phyloP scores from a whole-genome alignment of 2,329 filamentous ascomycete genomes.

The Sporothrix phasma region DNA sequence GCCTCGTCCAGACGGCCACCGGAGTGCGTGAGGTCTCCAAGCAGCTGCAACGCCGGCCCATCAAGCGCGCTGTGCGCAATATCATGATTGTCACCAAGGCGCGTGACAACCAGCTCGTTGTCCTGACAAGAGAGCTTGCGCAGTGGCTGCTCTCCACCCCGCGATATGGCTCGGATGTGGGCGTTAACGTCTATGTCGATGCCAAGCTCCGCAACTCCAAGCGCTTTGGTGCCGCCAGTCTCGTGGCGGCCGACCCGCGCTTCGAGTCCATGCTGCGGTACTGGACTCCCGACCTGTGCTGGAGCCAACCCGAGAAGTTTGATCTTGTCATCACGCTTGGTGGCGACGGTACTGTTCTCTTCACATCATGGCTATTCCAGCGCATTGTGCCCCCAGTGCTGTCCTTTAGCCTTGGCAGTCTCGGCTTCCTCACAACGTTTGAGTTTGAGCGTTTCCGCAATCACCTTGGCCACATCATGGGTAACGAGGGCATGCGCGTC shows the following conservation, averaged over 20 bases:
- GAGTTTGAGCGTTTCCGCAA: slow-evolving; percentile 81
- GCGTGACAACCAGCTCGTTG: slow-evolving; percentile 84
- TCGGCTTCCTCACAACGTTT: slow-evolving; percentile 84
- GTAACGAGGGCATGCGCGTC: slow-evolving; percentile 89
- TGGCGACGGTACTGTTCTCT: slow-evolving; percentile 78
- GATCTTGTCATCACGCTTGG: slow-evolving; percentile 85
- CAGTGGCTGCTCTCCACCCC: slow-evolving; percentile 83
- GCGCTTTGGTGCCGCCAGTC: slow-evolving; percentile 67
- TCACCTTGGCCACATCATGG: slow-evolving; percentile 83
- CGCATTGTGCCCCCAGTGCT: slow-evolving; percentile 76
- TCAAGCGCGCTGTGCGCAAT: slow-evolving; percentile 83
- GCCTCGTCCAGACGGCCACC: slow-evolving; percentile 88
- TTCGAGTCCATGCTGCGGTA: slow-evolving; percentile 82
- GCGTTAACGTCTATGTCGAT: slow-evolving; percentile 97
- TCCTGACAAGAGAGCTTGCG: slow-evolving; percentile 76
- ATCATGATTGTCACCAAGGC: slow-evolving; percentile 99
- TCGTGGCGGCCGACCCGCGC: slow-evolving; percentile 63
- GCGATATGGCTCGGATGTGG: slow-evolving; percentile 78
- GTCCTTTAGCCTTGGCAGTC: slow-evolving; percentile 72
- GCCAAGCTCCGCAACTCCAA: slow-evolving; percentile 82
- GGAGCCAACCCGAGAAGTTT: slow-evolving; percentile 87
- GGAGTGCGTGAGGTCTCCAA: slow-evolving; percentile 92
- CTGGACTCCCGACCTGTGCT: slow-evolving; percentile 95
- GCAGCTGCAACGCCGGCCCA: slow-evolving; percentile 82
- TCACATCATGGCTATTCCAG: slow-evolving; percentile 88